These are phyloP conservation scores for Ogataea dorogensis DNA, from an alignment of 805 yeast genomes.

Conservation along the genomic window DNA sequence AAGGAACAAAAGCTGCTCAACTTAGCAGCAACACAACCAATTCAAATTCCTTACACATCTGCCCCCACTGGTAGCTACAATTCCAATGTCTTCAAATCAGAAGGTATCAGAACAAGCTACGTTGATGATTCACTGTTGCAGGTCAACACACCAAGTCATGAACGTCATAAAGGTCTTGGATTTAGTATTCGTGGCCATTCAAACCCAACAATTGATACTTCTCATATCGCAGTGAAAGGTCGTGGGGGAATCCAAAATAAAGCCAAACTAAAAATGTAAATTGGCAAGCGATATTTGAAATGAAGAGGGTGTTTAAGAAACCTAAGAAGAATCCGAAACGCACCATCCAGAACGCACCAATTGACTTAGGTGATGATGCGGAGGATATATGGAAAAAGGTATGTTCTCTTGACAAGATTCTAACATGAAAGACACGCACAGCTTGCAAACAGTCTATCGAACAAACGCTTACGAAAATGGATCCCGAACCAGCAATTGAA, in stretches of 20 bases:
- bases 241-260: conserved; percentile 29
- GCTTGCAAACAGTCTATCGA: conserved; percentile 26
- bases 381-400: conserved; percentile 28
- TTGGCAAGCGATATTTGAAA: conserved; percentile 1
- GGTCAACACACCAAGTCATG: too few relatives aligned
- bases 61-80: too few relatives aligned
- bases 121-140: too few relatives aligned
- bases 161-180: conserved; percentile 9
- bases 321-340: conserved; percentile 10
- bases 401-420: conserved; percentile 5
- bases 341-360: not conserved
- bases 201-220: conserved; percentile 15
- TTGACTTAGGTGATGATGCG: conserved; percentile 23
- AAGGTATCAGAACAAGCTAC: too few relatives aligned
- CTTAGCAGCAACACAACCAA: conserved; percentile 25
- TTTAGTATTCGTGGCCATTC: conserved; percentile 17
- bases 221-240: conserved; percentile 22
- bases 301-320: conserved; percentile 3
- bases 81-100: too few relatives aligned
- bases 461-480: conserved; percentile 16
- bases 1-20: conserved; percentile 20
- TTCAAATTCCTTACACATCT: conserved; percentile 19
- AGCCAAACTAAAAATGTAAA: conserved; percentile 23
- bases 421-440: conserved; percentile 19
- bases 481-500: not conserved